Conservation (phyloP, 331 rosid genomes). For the Quercus phellos region DNA sequence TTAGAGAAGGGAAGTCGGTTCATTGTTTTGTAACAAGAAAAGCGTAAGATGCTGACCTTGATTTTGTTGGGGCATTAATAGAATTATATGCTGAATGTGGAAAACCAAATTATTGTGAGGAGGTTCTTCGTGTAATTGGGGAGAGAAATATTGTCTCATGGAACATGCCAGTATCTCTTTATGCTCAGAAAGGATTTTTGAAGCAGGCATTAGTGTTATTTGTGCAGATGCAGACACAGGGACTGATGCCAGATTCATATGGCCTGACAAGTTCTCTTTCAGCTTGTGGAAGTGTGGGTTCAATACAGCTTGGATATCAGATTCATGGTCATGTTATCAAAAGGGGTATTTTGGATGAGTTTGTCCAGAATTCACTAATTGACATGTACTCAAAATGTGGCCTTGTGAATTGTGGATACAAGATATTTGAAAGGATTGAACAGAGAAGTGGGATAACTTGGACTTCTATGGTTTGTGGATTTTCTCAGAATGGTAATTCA, state of each 20-base stretch:
- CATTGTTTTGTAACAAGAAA: conserved; percentile 64
- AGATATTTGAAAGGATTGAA: conserved; percentile 41
- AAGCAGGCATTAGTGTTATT: conserved; percentile 51
- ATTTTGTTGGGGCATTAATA: conserved; percentile 48
- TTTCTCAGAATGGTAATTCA: conserved; percentile 66
- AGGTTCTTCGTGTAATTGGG: conserved; percentile 43
- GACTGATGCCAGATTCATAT: conserved; percentile 68
- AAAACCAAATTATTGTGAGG: conserved; percentile 39
- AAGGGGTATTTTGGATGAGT: conserved; percentile 59
- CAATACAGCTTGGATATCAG: conserved; percentile 59
- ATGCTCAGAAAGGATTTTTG: conserved; percentile 48
- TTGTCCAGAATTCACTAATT: conserved; percentile 70
- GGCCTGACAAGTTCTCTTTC: conserved; percentile 79
- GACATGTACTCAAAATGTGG: conserved; percentile 91
- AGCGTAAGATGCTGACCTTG: conserved; percentile 45
- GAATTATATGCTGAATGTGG: conserved; percentile 61
- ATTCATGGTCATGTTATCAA: conserved; percentile 60
- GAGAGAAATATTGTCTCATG: conserved; percentile 45
- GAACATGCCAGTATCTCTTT: conserved; percentile 64
- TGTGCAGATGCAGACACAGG: conserved; percentile 40
- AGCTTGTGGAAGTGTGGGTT: conserved; percentile 60
- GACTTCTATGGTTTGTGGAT: conserved; percentile 83
- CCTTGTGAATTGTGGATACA: conserved; percentile 47
- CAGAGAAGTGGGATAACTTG: conserved; percentile 59
- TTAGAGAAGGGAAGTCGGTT: conserved; percentile 70